Evolutionary conservation across 2,329 filamentous ascomycete genomes (phyloP).

Genomic region (Aaosphaeria arxii): DNA sequence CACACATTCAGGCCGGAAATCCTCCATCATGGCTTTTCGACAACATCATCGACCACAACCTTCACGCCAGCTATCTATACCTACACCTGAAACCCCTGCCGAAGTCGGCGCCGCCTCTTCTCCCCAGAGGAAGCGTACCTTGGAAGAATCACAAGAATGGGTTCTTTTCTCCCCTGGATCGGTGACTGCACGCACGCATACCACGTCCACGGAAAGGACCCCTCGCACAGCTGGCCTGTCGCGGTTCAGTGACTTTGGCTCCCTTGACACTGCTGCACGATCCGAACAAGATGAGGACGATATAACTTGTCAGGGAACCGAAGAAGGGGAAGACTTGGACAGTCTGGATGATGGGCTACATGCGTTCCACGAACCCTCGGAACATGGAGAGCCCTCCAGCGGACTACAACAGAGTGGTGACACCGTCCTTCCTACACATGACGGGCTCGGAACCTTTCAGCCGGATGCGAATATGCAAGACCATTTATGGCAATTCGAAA

Average conservation of each 20-base stretch:
- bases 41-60: slow-evolving; percentile 37
- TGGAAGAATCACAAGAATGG: slow-evolving; percentile 87
- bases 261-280: slow-evolving; percentile 65
- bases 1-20: slow-evolving; percentile 32
- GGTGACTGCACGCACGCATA: slow-evolving; percentile 65
- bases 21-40: slow-evolving; percentile 50
- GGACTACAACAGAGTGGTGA: slow-evolving; percentile 55
- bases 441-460: slow-evolving; percentile 84
- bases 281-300: slow-evolving; percentile 47
- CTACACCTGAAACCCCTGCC: slow-evolving; percentile 20
- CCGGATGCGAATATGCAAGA: slow-evolving; percentile 69
- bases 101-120: slow-evolving; percentile 25
- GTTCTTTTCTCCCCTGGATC: slow-evolving; percentile 81
- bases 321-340: slow-evolving; percentile 75
- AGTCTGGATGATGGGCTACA: slow-evolving; percentile 89
- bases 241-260: slow-evolving; percentile 76
- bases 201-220: slow-evolving; percentile 63
- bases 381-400: slow-evolving; percentile 40
- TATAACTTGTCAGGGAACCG: slow-evolving; percentile 42
- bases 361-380: slow-evolving; percentile 70
- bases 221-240: slow-evolving; percentile 68
- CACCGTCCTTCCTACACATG: slow-evolving; percentile 82
- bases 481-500: slow-evolving; percentile 85
- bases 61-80: slow-evolving; percentile 33
- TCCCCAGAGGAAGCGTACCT: slow-evolving; percentile 42